These are phyloP conservation scores for Yamagishiella unicocca DNA, from an alignment of 139 green algal species.

Conservation along the genomic window DNA sequence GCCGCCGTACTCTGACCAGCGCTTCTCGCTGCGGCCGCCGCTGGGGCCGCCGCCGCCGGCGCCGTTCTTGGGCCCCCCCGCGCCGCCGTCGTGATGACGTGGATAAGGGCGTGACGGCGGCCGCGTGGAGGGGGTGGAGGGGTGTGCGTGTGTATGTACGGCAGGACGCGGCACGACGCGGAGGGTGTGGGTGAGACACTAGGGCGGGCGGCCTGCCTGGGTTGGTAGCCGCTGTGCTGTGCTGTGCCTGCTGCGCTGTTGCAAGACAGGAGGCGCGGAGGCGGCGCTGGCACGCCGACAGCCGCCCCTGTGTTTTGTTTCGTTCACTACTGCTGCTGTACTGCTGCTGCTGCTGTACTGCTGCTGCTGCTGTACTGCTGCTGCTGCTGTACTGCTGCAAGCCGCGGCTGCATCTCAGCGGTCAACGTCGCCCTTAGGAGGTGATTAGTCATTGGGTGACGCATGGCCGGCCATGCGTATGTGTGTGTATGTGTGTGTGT, in stretches of 20 bases:
- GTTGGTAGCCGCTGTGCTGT: background rate
- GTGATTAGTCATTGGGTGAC: too few species aligned
- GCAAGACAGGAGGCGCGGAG: background rate
- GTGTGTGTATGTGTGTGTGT: background rate
- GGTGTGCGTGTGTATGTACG: background rate
- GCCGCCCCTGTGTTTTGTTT: too few species aligned
- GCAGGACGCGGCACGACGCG: background rate
- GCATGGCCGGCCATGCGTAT: too few species aligned
- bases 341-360: too few species aligned
- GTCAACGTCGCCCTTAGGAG: too few species aligned
- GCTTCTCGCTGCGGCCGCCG: background rate
- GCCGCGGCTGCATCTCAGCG: too few species aligned
- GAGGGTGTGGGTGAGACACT: background rate
- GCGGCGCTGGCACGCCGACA: too few species aligned
- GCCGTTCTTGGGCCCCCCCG: background rate
- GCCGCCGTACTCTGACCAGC: conserved; percentile 37
- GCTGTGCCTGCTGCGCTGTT: background rate
- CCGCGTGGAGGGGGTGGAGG: background rate
- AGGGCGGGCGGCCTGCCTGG: background rate
- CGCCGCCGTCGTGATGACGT: background rate
- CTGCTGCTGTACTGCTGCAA: too few species aligned
- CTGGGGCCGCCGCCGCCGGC: background rate
- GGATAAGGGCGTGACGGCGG: background rate
- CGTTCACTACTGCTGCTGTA: too few species aligned
- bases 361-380: too few species aligned